These are phyloP conservation scores for Hansfordia pulvinata DNA, from an alignment of 2,329 filamentous ascomycete species.

Conservation along the genomic window DNA sequence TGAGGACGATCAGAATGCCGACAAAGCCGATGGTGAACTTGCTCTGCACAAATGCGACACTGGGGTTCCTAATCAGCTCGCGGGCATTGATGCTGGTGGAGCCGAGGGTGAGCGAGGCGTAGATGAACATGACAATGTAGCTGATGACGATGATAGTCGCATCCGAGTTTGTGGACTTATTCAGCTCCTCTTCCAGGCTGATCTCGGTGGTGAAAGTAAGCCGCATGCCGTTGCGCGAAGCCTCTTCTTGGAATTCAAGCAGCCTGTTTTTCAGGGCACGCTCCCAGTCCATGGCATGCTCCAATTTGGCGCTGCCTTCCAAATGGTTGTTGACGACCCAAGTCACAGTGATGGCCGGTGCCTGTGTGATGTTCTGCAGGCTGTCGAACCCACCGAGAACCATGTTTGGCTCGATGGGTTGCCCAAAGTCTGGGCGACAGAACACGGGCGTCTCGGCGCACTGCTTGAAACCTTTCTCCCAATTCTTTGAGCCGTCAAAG, in stretches of 20 bases:
- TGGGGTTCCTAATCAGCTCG: conserved; percentile 69
- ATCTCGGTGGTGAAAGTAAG: conserved; percentile 93
- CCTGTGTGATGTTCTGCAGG: conserved; percentile 52
- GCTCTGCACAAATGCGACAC: conserved; percentile 79
- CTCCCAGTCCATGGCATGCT: conserved; percentile 81
- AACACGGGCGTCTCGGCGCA: conserved; percentile 71
- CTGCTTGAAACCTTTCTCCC: conserved; percentile 56
- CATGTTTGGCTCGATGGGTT: conserved; percentile 75
- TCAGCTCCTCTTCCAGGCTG: conserved; percentile 87
- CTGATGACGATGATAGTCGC: conserved; percentile 93
- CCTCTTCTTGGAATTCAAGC: conserved; percentile 68
- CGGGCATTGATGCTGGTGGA: conserved; percentile 70
- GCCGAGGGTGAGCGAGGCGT: conserved; percentile 83
- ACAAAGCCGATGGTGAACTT: conserved; percentile 94
- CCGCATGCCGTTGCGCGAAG: conserved; percentile 61
- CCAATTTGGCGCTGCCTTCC: conserved; percentile 58
- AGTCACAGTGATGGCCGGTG: conserved; percentile 72
- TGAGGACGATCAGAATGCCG: conserved; percentile 88
- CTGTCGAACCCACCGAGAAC: conserved; percentile 70
- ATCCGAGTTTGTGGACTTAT: conserved; percentile 96
- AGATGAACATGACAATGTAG: conserved; percentile 98
- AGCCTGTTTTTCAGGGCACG: conserved; percentile 61
- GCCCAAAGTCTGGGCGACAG: conserved; percentile 79
- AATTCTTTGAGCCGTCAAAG: conserved; percentile 56
- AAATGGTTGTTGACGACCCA: conserved; percentile 88